Base-by-base conservation (phyloP, 140 eudicot genomes). In the Anethum foeniculum region DNA sequence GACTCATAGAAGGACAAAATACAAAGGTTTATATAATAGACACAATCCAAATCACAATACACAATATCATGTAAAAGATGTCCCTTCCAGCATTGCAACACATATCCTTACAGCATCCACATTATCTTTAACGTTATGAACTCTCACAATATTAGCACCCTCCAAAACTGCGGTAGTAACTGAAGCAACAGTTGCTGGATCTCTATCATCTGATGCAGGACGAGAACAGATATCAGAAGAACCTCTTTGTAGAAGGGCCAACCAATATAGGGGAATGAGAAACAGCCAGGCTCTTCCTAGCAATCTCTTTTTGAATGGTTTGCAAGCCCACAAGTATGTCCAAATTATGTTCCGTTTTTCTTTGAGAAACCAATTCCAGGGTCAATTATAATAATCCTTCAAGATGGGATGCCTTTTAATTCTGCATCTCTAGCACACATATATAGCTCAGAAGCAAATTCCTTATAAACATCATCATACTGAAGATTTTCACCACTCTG, bases 351-450 rank as follows among this genome's bases (percentile, higher is more conserved):
- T 88, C 89, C 0, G 91, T 94, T 30, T 30, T 86, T 92, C 89
- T 94, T 94, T 10, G 98, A 94, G 79, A 94, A 94, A 27, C 98
- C 98, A 19, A 94, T 86, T 25, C 97, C 98, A 0, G 98, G 98
- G 81, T 94, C 97, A 49, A 89, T 76, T 52, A 94, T 77, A 14
- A 94, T 81, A 14, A 94, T 81, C 88, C 94, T 85, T 97, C 98
- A 94, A 51, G 97, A 91, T 0, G 98, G 97, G 69, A 94, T 87
- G 3, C 97, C 96, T 0, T 87, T 52, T 80, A 88, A 82, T 83
- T 94, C 98, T n/a, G 98, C 98, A 77, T 82, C 83, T 49, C 75
- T 79, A 75, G 86, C 90, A 44, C 88, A 75, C 60, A 51, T 78
- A 32, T 83, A 85, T 56, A 94, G 65, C 88, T 92, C 98, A 0